Conservation (phyloP, 306 rosid genomes). For the Lotus japonicus region DNA sequence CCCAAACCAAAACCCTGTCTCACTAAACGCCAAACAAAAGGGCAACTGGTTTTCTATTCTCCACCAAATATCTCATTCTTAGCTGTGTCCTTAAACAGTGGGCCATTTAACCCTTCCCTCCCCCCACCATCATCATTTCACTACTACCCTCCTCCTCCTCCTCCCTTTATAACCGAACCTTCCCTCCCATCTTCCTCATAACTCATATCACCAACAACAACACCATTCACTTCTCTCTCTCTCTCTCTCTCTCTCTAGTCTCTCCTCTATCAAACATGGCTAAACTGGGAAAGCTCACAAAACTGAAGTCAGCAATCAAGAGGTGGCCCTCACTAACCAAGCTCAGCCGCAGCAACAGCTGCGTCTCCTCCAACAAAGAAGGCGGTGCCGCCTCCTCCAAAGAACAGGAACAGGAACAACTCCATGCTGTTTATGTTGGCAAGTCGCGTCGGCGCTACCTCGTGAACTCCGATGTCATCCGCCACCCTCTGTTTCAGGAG, state of each 20-base stretch:
- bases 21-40: conserved; percentile 22
- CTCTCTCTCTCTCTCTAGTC: neutral
- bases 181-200: conserved; percentile 23
- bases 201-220: neutral
- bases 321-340: conserved; percentile 75
- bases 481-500: conserved; percentile 76
- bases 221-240: neutral
- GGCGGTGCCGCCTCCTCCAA: neutral
- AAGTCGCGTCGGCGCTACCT: conserved; percentile 67
- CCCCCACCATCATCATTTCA: neutral
- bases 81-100: conserved; percentile 66
- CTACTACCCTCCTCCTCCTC: too few species aligned
- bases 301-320: conserved; percentile 79
- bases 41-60: conserved; percentile 38
- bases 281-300: conserved; percentile 62
- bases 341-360: conserved; percentile 46
- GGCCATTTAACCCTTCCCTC: conserved; percentile 40
- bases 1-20: neutral
- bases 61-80: conserved; percentile 46
- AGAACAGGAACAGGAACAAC: neutral
- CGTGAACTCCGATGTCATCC: conserved; percentile 52
- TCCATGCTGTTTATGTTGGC: conserved; percentile 69
- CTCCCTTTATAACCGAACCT: conserved; percentile 40
- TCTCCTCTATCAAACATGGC: conserved; percentile 53
- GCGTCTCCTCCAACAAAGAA: conserved; percentile 3